Conservation (phyloP, 177 flowering plant species). For the Vitis hybrid region DNA sequence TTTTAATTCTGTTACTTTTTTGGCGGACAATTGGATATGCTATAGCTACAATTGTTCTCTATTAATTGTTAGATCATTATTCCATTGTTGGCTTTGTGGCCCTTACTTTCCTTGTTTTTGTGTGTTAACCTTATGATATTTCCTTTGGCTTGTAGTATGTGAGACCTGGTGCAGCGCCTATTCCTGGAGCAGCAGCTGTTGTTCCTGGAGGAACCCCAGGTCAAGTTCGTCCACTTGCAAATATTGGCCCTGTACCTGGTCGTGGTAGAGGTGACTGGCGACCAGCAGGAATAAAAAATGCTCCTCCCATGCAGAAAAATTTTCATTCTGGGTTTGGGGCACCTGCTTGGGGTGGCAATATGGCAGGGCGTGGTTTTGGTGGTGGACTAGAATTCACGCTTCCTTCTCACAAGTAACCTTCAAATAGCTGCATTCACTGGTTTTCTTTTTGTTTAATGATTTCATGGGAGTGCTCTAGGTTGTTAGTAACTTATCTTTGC, state of each 20-base stretch:
- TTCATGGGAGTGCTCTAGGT: background rate
- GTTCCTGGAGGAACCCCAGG: conserved; percentile 55
- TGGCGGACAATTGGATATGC: no score
- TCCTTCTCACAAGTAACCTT: conserved; percentile 92
- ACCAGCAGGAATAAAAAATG: conserved; percentile 53
- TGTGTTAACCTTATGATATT: conserved; percentile 1
- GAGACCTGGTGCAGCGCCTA: conserved; percentile 87
- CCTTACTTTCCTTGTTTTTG: conserved; percentile 1
- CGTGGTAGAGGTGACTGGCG: conserved; percentile 99
- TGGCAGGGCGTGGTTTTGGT: conserved; percentile 71
- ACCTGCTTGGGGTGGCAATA: conserved; percentile 58
- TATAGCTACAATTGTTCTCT: no score
- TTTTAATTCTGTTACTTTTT: no score
- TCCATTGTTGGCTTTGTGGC: background rate
- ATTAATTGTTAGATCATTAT: no score
- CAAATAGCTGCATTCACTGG: background rate
- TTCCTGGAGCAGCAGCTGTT: conserved; percentile 51
- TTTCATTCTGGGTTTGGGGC: conserved; percentile 53
- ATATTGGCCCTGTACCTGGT: conserved; percentile 54
- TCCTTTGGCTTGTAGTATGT: conserved; percentile 69
- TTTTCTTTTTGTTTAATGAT: background rate
- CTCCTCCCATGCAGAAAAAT: conserved; percentile 50
- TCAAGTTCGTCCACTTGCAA: conserved; percentile 80
- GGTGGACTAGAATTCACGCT: conserved; percentile 90
- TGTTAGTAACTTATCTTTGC: background rate